A percentile compares a stretch with the other conserved stretches of the same genome.
phyloP scores from a whole-genome alignment of 768 basidiomycete species.

The Lepiota brunneoincarnata region DNA sequence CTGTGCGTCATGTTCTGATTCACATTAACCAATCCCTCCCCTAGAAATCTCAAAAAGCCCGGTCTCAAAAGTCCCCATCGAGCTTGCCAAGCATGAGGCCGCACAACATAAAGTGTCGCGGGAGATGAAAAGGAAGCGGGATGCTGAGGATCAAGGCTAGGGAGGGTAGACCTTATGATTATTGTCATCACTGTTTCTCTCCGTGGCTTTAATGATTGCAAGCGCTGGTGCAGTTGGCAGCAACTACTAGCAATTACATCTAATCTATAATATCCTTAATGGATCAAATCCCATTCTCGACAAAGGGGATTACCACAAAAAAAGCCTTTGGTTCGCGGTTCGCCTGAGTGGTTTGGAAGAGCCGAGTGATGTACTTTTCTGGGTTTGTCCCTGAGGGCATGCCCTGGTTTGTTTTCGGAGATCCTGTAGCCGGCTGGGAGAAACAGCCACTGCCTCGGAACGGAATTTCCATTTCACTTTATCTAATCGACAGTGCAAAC shows the following conservation, averaged over 20 bases:
- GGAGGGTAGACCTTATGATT: not conserved
- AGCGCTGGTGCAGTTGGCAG: no score
- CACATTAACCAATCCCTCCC: constrained; percentile 1
- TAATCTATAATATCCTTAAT: no score
- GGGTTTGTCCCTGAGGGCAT: not conserved
- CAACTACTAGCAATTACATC: no score
- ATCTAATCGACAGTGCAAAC: not conserved
- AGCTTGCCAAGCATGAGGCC: constrained; percentile 88
- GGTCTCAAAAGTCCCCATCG: constrained; percentile 82
- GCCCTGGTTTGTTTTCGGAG: not conserved
- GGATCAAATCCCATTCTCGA: no score
- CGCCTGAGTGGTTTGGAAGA: constrained; percentile 3
- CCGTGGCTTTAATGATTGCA: not conserved
- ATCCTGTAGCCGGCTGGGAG: not conserved
- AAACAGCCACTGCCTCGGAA: not conserved
- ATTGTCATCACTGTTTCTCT: not conserved
- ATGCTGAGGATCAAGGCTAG: constrained; percentile 72
- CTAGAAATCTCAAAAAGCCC: constrained; percentile 93
- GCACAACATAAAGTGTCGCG: constrained; percentile 88
- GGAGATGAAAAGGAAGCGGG: constrained; percentile 94
- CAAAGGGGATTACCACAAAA: no score
- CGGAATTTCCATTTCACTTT: not conserved
- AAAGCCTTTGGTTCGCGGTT: not conserved
- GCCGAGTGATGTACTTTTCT: constrained; percentile 1
- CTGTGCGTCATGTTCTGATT: no score